Evolutionary conservation across 495 filamentous ascomycete species (phyloP).

Genomic region (Alectoria sarmentosa): DNA sequence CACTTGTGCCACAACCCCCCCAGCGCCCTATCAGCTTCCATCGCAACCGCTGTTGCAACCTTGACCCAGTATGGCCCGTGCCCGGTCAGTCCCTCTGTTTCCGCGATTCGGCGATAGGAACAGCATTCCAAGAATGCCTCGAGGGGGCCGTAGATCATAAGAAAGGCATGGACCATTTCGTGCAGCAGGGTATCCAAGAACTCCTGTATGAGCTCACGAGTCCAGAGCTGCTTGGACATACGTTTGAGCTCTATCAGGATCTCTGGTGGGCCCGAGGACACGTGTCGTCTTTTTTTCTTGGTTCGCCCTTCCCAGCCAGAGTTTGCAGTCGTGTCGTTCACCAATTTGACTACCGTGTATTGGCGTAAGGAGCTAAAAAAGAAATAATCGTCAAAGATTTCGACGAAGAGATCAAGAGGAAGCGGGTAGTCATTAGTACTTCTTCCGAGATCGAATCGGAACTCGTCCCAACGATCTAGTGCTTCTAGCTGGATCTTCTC

Average conservation of each 20-base stretch:
- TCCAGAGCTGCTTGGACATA: neutral
- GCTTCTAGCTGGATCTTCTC: neutral
- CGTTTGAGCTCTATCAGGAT: neutral
- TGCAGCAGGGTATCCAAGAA: neutral
- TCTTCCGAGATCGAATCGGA: too few relatives aligned
- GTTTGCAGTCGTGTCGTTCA: neutral
- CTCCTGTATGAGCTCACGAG: neutral
- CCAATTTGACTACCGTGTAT: neutral
- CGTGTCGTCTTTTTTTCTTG: neutral
- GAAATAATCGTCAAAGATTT: neutral
- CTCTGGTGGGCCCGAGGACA: neutral
- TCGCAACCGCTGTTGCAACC: neutral
- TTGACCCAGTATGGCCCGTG: neutral
- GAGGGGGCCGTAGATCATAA: neutral
- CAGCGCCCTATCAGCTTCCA: neutral
- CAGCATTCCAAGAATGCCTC: neutral
- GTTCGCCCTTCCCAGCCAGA: neutral
- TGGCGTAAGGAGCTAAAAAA: neutral
- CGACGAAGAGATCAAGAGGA: neutral
- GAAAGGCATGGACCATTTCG: neutral
- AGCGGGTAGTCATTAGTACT: neutral
- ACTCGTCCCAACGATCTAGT: neutral
- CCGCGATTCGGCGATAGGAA: neutral
- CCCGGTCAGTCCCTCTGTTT: neutral
- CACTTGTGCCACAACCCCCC: neutral